Evolutionary conservation across 257 asterid genomes (phyloP).

Genomic region (Marsdenia floribunda): DNA sequence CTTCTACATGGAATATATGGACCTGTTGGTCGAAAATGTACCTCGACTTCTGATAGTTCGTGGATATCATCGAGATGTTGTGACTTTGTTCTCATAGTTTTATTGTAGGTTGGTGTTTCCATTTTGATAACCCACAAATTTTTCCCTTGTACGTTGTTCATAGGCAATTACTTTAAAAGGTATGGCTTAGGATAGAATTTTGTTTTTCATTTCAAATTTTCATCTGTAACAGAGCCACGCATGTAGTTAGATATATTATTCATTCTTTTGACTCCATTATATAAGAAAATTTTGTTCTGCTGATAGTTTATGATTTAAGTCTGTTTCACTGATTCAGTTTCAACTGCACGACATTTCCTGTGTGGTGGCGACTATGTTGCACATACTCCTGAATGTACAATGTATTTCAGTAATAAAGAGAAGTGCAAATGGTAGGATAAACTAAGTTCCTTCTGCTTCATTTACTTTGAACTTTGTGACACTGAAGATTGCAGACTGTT

Average conservation of each 20-base stretch:
- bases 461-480: too few species aligned
- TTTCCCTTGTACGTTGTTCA: too few species aligned
- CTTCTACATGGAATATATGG: constrained; percentile 97
- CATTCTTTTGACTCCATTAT: background rate
- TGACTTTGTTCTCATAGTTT: constrained; percentile 81
- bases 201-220: background rate
- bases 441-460: too few species aligned
- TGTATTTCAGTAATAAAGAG: too few species aligned
- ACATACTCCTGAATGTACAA: background rate
- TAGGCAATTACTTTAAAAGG: background rate
- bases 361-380: too few species aligned
- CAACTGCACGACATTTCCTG: background rate
- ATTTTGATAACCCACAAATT: background rate
- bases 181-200: background rate
- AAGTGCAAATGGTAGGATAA: too few species aligned
- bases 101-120: background rate
- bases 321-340: background rate
- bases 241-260: background rate
- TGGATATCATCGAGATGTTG: constrained; percentile 92
- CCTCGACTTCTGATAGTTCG: constrained; percentile 90
- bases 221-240: background rate
- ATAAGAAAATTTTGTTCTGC: background rate
- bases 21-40: constrained; percentile 85
- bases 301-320: too few species aligned
- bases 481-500: too few species aligned